Evolutionary conservation across 768 basidiomycete species (phyloP).

Genomic region (Mycena galopus): DNA sequence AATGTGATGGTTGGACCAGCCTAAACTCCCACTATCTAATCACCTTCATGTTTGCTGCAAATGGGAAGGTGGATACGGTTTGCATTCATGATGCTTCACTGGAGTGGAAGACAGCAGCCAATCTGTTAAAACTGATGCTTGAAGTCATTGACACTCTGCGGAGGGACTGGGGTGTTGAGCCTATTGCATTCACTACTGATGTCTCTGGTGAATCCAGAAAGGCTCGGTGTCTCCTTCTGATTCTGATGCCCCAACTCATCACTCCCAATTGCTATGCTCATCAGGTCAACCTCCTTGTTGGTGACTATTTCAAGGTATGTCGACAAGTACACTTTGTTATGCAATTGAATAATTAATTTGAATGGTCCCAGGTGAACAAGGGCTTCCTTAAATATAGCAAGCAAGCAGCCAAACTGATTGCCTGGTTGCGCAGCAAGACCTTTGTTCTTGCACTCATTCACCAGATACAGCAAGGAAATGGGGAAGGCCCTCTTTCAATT

Average conservation of each 20-base stretch:
- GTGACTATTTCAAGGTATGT: constrained; percentile 48
- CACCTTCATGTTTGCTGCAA: too few relatives aligned
- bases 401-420: constrained; percentile 50
- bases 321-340: background rate
- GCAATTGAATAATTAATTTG: background rate
- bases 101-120: too few relatives aligned
- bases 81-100: too few relatives aligned
- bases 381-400: constrained; percentile 38
- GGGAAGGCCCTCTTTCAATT: background rate
- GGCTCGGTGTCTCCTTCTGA: constrained; percentile 43
- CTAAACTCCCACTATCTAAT: too few relatives aligned
- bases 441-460: too few relatives aligned
- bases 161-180: too few relatives aligned
- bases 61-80: too few relatives aligned
- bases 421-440: constrained; percentile 53
- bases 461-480: constrained; percentile 36
- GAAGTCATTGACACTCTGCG: too few relatives aligned
- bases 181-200: too few relatives aligned
- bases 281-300: constrained; percentile 55
- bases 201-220: too few relatives aligned
- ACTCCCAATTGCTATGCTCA: constrained; percentile 39
- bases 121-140: too few relatives aligned
- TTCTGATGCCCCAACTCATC: constrained; percentile 52
- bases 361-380: constrained; percentile 30
- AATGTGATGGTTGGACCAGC: too few relatives aligned